Conservation (phyloP, 1,139 yeast species). For the Taphrina pruni region DNA sequence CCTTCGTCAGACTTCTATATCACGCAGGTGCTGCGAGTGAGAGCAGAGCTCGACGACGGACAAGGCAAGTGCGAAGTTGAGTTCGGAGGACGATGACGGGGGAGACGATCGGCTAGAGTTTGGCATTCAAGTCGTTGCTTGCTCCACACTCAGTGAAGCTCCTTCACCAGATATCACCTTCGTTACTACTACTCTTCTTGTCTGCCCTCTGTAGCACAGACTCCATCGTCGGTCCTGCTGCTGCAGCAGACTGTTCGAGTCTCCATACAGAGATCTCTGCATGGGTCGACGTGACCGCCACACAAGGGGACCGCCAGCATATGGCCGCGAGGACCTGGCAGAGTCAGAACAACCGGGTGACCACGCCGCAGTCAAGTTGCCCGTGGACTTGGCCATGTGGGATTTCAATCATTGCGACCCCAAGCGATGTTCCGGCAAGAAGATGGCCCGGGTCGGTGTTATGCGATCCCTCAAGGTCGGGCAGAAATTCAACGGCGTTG, state of each 20-base stretch:
- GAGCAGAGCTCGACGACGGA: background rate
- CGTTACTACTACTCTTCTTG: no score
- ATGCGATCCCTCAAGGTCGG: constrained; percentile 82
- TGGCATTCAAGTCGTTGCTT: no score
- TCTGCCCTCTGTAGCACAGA: background rate
- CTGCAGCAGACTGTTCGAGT: background rate
- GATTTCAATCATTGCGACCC: constrained; percentile 98
- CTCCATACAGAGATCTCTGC: background rate
- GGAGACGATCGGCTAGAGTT: constrained; percentile 8
- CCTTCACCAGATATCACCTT: no score
- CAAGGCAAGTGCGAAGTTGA: background rate
- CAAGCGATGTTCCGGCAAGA: constrained; percentile 94
- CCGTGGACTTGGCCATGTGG: constrained; percentile 54
- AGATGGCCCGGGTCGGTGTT: constrained; percentile 83
- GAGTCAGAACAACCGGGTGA: constrained; percentile 12
- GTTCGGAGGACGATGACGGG: constrained; percentile 12
- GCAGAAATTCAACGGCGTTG: constrained; percentile 87
- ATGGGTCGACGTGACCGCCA: constrained; percentile 29
- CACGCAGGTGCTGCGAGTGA: no score
- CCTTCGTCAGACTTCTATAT: no score
- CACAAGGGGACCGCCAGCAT: constrained; percentile 16
- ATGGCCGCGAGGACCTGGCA: constrained; percentile 29
- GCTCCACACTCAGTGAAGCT: background rate
- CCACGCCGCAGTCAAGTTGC: constrained; percentile 62
- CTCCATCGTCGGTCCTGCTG: background rate